phyloP scores from a whole-genome alignment of 2,329 filamentous ascomycete genomes.

The Domatiomyces catenatus region DNA sequence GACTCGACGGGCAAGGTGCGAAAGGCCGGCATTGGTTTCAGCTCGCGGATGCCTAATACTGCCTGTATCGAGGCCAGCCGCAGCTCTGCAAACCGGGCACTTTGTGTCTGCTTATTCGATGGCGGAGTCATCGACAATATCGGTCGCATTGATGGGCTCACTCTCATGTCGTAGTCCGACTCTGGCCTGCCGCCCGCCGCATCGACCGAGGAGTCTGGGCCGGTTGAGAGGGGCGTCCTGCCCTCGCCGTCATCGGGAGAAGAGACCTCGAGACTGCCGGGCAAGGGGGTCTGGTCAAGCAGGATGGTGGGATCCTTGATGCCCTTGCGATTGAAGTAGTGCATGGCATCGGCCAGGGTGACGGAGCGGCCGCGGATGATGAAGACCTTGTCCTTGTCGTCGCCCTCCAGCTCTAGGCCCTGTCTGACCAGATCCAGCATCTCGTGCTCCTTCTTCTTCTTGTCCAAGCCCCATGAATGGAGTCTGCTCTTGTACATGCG shows the following conservation, averaged over 20 bases:
- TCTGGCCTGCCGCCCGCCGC: conserved; percentile 1
- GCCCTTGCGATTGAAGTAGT: conserved; percentile 18
- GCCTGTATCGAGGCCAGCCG: conserved; percentile 9
- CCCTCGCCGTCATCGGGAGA: conserved; percentile 15
- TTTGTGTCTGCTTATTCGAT: background rate
- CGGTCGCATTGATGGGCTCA: conserved; percentile 8
- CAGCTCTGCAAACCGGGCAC: conserved; percentile 9
- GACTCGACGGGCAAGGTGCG: conserved; percentile 14
- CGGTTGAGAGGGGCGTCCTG: conserved; percentile 12
- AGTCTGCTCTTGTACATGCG: conserved; percentile 18
- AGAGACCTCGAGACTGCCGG: conserved; percentile 7
- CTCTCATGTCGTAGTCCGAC: conserved; percentile 11
- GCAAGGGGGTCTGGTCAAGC: conserved; percentile 6
- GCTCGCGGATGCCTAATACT: conserved; percentile 9
- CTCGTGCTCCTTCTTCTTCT: conserved; percentile 19
- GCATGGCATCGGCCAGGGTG: conserved; percentile 16
- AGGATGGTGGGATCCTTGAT: conserved; percentile 18
- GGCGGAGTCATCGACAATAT: conserved; percentile 4
- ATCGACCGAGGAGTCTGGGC: conserved; percentile 9
- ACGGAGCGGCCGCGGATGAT: conserved; percentile 15
- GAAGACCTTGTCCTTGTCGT: conserved; percentile 17
- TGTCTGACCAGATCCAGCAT: conserved; percentile 18
- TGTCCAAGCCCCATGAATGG: conserved; percentile 15
- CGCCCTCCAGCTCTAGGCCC: conserved; percentile 14
- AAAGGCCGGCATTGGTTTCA: conserved; percentile 14